phyloP scores from a whole-genome alignment of 2,329 filamentous ascomycete species.

The Byssothecium circinans region DNA sequence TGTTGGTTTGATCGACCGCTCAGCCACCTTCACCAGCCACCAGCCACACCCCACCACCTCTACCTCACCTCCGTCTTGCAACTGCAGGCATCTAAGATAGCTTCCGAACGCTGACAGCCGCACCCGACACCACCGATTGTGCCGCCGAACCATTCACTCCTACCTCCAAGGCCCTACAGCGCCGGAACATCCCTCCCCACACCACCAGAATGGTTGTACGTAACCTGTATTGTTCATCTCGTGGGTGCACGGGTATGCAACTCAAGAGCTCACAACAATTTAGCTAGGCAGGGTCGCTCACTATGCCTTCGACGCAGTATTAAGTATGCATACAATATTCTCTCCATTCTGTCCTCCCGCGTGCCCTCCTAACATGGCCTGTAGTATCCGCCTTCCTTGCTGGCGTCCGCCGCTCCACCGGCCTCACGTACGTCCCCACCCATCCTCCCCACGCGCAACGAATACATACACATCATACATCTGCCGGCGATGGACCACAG shows the following conservation, averaged over 20 bases:
- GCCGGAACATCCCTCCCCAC: not conserved
- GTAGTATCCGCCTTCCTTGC: constrained; percentile 93
- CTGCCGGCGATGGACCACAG: not conserved
- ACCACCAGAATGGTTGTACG: constrained; percentile 42
- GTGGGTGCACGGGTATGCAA: constrained; percentile 14
- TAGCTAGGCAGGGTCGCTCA: constrained; percentile 93
- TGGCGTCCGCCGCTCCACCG: constrained; percentile 95
- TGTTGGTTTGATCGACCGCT: constrained; percentile 18
- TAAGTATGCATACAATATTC: constrained; percentile 62
- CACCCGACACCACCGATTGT: too few species aligned
- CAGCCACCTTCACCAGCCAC: constrained; percentile 14
- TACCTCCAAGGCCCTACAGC: not conserved
- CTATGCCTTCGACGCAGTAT: constrained; percentile 93
- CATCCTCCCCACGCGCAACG: constrained; percentile 12
- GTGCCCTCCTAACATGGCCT: constrained; percentile 16
- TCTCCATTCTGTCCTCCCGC: constrained; percentile 3
- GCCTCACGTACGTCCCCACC: constrained; percentile 77
- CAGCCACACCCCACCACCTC: not conserved
- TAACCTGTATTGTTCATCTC: constrained; percentile 18
- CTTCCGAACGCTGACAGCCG: too few species aligned
- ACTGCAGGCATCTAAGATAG: constrained; percentile 2
- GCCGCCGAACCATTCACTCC: not conserved
- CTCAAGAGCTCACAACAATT: constrained; percentile 57
- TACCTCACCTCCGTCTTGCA: not conserved
- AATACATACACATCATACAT: constrained; percentile 1